Conservation (phyloP, 2,329 filamentous ascomycete genomes). For the Aspergillus sp. region DNA sequence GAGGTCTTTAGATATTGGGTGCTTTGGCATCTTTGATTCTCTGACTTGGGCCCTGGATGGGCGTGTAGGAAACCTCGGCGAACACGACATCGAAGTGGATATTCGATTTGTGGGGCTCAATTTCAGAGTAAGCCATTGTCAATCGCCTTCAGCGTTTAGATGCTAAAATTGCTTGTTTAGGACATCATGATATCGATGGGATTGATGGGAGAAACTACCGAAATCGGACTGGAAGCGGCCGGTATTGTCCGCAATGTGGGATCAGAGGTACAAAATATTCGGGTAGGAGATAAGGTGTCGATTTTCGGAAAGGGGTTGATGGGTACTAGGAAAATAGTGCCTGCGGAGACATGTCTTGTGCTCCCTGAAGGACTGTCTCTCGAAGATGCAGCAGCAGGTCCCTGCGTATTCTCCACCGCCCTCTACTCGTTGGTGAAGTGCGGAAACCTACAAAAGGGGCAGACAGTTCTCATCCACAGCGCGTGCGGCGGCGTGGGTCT, state of each 20-base stretch:
- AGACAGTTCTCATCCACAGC: constrained; percentile 22
- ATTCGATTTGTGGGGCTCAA: constrained; percentile 38
- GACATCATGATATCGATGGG: constrained; percentile 38
- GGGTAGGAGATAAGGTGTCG: constrained; percentile 35
- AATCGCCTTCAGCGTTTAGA: too few relatives aligned
- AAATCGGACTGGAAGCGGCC: constrained; percentile 33
- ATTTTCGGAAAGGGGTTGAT: constrained; percentile 7
- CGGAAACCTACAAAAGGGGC: constrained; percentile 25
- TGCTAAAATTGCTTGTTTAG: background rate
- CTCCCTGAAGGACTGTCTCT: constrained; percentile 20
- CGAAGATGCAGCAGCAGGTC: constrained; percentile 7
- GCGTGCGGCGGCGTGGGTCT: constrained; percentile 7
- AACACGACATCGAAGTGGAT: constrained; percentile 35
- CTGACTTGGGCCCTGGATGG: background rate
- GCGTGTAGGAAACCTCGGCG: background rate
- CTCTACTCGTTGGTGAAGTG: constrained; percentile 26
- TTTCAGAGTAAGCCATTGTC: constrained; percentile 25
- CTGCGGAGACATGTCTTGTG: constrained; percentile 16
- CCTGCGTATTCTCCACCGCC: constrained; percentile 20
- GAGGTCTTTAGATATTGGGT: background rate
- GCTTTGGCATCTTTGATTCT: background rate
- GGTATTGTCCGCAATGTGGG: constrained; percentile 34
- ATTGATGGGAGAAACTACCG: constrained; percentile 22
- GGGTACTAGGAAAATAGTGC: constrained; percentile 15
- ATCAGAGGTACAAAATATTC: constrained; percentile 22